These are phyloP conservation scores for Lentinula lateritia DNA, from an alignment of 768 basidiomycete genomes.

Conservation along the genomic window DNA sequence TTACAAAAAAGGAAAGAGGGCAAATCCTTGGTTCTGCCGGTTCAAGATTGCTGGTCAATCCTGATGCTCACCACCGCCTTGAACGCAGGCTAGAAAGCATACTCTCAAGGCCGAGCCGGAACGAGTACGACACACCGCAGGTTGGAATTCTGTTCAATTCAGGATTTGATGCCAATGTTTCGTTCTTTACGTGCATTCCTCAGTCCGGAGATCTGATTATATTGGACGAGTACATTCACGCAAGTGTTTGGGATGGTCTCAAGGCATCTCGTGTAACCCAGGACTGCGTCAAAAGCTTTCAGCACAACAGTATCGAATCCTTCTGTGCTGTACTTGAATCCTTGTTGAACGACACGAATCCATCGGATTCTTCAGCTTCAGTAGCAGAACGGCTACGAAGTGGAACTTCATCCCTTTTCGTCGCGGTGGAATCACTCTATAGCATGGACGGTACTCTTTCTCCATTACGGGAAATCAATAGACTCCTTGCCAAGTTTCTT, in stretches of 20 bases:
- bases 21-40: constrained; percentile 81
- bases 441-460: constrained; percentile 95
- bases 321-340: constrained; percentile 27
- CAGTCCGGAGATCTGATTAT: constrained; percentile 73
- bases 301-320: constrained; percentile 62
- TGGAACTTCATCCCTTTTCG: constrained; percentile 43
- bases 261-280: constrained; percentile 49
- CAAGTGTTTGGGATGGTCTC: constrained; percentile 87
- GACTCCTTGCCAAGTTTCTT: constrained; percentile 53
- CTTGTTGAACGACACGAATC: neutral
- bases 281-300: constrained; percentile 43
- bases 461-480: constrained; percentile 64
- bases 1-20: constrained; percentile 32
- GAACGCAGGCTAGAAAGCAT: constrained; percentile 64
- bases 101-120: constrained; percentile 40
- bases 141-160: constrained; percentile 85
- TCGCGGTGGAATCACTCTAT: constrained; percentile 87
- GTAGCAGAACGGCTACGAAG: neutral
- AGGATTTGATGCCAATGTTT: constrained; percentile 89
- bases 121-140: neutral
- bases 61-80: constrained; percentile 60
- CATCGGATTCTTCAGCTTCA: neutral
- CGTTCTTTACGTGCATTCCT: constrained; percentile 78
- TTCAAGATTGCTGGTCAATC: constrained; percentile 80
- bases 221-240: constrained; percentile 86